A percentile compares a stretch with the other conserved stretches of the same genome.
phyloP scores from a whole-genome alignment of 371 early-diverging fungal genomes.

The Apophysomyces trapeziformis region DNA sequence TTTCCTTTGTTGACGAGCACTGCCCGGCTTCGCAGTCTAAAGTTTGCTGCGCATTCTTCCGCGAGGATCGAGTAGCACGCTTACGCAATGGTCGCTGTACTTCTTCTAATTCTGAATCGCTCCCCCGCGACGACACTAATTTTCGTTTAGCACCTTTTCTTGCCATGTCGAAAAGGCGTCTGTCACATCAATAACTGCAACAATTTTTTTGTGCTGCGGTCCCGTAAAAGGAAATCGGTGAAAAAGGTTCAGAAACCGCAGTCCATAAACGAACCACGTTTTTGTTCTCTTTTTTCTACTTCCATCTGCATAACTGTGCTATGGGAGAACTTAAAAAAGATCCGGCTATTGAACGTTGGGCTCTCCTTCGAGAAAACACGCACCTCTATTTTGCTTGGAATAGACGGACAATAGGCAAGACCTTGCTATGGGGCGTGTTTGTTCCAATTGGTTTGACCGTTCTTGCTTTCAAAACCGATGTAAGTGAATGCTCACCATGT shows the following conservation, averaged over 20 bases:
- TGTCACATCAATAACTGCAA: too few species aligned
- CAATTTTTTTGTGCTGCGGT: not conserved
- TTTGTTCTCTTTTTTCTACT: not conserved
- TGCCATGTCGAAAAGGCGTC: not conserved
- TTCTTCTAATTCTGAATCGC: constrained; percentile 1
- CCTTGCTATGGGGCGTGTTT: constrained; percentile 49
- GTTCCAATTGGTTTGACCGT: constrained; percentile 53
- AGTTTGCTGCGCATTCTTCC: not conserved
- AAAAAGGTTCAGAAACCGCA: constrained; percentile 3
- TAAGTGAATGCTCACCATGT: constrained; percentile 27
- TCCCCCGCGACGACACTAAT: not conserved
- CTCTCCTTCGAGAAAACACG: constrained; percentile 59
- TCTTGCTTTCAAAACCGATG: constrained; percentile 48
- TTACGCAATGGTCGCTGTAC: not conserved
- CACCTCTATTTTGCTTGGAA: constrained; percentile 54
- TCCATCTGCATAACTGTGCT: not conserved
- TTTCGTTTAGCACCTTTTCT: not conserved
- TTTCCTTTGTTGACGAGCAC: too few species aligned
- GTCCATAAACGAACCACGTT: not conserved
- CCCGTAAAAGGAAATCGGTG: not conserved
- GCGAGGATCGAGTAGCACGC: not conserved
- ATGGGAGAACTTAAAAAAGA: constrained; percentile 44
- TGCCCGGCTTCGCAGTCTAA: not conserved
- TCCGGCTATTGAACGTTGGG: constrained; percentile 65
- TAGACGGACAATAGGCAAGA: constrained; percentile 42